Conservation (phyloP, 2,329 filamentous ascomycete species). For the Iodosphaeria phyllophila region DNA sequence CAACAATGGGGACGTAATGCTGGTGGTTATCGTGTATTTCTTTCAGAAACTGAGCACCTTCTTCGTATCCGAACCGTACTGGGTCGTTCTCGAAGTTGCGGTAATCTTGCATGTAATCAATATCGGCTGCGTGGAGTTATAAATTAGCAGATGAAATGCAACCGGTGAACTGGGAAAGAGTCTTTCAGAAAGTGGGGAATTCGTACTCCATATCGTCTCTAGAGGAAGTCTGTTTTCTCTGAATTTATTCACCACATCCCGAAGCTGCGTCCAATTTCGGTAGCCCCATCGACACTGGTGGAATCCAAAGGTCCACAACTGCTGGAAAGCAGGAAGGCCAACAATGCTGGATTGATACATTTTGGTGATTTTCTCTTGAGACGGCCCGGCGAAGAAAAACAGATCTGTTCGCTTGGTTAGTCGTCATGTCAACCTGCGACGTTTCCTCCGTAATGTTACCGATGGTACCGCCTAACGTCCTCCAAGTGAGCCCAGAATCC, state of each 20-base stretch:
- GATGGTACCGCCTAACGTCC: conserved; percentile 55
- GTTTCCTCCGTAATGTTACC: conserved; percentile 1
- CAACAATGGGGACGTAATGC: conserved; percentile 59
- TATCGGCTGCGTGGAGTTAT: conserved; percentile 36
- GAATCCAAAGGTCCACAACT: conserved; percentile 66
- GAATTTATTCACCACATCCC: conserved; percentile 50
- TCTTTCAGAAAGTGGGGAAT: conserved; percentile 13
- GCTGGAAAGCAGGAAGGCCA: conserved; percentile 59
- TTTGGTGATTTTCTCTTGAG: conserved; percentile 46
- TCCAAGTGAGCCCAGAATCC: conserved; percentile 49
- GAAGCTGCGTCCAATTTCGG: conserved; percentile 47
- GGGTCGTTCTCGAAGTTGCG: conserved; percentile 44
- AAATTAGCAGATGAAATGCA: conserved; percentile 23
- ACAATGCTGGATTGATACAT: conserved; percentile 49
- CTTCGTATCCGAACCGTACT: conserved; percentile 32
- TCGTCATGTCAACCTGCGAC: background rate
- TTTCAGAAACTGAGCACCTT: conserved; percentile 39
- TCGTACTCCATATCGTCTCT: conserved; percentile 51
- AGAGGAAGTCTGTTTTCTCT: conserved; percentile 44
- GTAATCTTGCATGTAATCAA: conserved; percentile 49
- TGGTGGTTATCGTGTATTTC: conserved; percentile 45
- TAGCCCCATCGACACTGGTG: conserved; percentile 80
- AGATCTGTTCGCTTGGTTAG: conserved; percentile 31
- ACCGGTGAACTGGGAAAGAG: conserved; percentile 12
- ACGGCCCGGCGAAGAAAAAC: conserved; percentile 62